Evolutionary conservation across 495 filamentous ascomycete species (phyloP).

Genomic region (Hypoxylon lienhwacheense): DNA sequence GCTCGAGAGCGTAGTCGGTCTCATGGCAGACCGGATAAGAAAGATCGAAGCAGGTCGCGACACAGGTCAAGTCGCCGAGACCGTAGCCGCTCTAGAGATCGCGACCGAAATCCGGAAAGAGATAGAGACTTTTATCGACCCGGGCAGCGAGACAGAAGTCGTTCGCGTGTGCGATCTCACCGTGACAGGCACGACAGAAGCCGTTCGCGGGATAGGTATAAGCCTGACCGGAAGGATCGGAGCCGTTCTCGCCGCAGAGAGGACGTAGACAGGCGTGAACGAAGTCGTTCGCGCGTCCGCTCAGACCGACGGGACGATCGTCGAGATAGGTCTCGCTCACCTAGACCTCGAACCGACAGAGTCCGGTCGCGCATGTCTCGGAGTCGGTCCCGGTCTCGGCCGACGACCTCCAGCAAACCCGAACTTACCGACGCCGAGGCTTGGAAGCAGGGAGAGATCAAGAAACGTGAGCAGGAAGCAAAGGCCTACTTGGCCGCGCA

Average conservation of each 20-base stretch:
- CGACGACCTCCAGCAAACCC: conserved; percentile 31
- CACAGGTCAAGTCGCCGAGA: conserved; percentile 38
- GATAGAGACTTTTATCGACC: conserved; percentile 38
- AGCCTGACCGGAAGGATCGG: conserved; percentile 43
- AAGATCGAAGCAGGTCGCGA: conserved; percentile 31
- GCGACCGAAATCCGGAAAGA: conserved; percentile 39
- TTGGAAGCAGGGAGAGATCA: conserved; percentile 57
- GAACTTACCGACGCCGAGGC: conserved; percentile 41
- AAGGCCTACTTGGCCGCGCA: conserved; percentile 58
- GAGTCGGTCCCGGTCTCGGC: conserved; percentile 46
- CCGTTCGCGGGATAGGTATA: conserved; percentile 38
- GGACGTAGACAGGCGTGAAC: conserved; percentile 36
- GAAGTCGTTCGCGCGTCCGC: conserved; percentile 34
- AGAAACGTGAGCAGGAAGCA: conserved; percentile 60
- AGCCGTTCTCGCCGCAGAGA: conserved; percentile 43
- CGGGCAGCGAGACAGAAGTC: conserved; percentile 40
- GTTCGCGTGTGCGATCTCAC: conserved; percentile 32
- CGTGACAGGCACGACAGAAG: conserved; percentile 35
- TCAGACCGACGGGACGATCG: conserved; percentile 29
- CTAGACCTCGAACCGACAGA: conserved; percentile 37
- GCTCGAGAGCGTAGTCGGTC: conserved; percentile 34
- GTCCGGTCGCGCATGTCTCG: conserved; percentile 32
- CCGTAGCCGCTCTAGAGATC: conserved; percentile 38
- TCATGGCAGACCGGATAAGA: conserved; percentile 22
- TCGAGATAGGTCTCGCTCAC: conserved; percentile 40